Evolutionary conservation across 768 basidiomycete genomes (phyloP).

Genomic region (Pleurotus cornucopiae): DNA sequence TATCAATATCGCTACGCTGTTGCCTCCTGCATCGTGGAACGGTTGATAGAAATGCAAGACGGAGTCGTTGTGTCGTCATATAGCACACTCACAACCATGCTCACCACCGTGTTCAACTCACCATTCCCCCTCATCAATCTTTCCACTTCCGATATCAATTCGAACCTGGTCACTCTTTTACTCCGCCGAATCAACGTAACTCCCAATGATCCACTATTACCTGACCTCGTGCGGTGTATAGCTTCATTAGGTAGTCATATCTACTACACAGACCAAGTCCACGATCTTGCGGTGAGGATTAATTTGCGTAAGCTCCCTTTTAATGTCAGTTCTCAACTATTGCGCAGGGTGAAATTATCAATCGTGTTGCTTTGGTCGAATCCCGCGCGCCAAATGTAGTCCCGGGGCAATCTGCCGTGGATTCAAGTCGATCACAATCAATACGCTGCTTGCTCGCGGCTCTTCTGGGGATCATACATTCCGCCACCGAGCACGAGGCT

Average conservation of each 20-base stretch:
- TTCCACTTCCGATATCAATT: constrained; percentile 85
- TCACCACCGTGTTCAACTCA: constrained; percentile 78
- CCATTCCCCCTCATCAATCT: constrained; percentile 82
- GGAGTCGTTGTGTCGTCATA: constrained; percentile 42
- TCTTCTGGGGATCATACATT: constrained; percentile 64
- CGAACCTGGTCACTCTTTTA: constrained; percentile 70
- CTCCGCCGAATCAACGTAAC: constrained; percentile 64
- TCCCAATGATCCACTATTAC: constrained; percentile 60
- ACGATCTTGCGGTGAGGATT: constrained; percentile 68
- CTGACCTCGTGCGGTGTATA: constrained; percentile 69
- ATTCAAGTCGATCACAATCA: constrained; percentile 52
- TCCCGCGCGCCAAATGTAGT: constrained; percentile 47
- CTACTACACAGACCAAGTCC: constrained; percentile 95
- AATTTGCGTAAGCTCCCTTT: background rate
- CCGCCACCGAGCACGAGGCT: constrained; percentile 49
- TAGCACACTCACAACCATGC: constrained; percentile 67
- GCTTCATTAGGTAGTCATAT: constrained; percentile 85
- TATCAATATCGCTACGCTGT: constrained; percentile 93
- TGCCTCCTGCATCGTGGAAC: constrained; percentile 80
- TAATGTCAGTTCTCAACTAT: background rate
- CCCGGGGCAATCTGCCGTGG: constrained; percentile 25
- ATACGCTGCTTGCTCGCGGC: constrained; percentile 68
- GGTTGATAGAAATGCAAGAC: constrained; percentile 63
- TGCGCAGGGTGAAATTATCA: constrained; percentile 68
- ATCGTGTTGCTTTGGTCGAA: constrained; percentile 69